Conservation (phyloP, 2,329 filamentous ascomycete species). For the Claviceps sp. region DNA sequence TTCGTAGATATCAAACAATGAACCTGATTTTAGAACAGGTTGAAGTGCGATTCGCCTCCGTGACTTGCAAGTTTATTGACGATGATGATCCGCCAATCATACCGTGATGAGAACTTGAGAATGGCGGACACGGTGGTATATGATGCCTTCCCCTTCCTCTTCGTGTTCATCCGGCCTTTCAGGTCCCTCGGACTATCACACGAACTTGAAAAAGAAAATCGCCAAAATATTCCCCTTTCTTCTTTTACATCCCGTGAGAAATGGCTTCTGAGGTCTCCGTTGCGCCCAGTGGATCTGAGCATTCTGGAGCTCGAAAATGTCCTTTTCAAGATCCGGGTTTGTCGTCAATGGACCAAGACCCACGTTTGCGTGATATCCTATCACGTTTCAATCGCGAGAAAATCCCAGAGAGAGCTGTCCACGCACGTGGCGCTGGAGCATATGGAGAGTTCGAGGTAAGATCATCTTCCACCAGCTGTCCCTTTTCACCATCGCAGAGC, state of each 20-base stretch:
- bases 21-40: not conserved
- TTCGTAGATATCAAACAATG: not conserved
- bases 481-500: not conserved
- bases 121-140: too few relatives aligned
- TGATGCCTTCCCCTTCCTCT: too few relatives aligned
- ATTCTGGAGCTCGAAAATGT: not conserved
- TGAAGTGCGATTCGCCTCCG: not conserved
- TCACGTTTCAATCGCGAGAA: conserved; percentile 20
- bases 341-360: not conserved
- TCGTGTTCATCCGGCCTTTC: too few relatives aligned
- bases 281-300: not conserved
- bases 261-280: not conserved
- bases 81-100: too few relatives aligned
- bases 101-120: too few relatives aligned
- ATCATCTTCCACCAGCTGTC: not conserved
- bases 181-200: too few relatives aligned
- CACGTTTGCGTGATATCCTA: not conserved
- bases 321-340: not conserved
- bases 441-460: conserved; percentile 42
- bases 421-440: conserved; percentile 26
- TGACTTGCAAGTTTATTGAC: not conserved
- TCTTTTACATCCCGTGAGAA: too few relatives aligned
- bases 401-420: conserved; percentile 32
- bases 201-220: too few relatives aligned
- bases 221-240: too few relatives aligned